These are phyloP conservation scores for Aspergillus sparsus DNA, from an alignment of 495 filamentous ascomycete species.

Conservation along the genomic window DNA sequence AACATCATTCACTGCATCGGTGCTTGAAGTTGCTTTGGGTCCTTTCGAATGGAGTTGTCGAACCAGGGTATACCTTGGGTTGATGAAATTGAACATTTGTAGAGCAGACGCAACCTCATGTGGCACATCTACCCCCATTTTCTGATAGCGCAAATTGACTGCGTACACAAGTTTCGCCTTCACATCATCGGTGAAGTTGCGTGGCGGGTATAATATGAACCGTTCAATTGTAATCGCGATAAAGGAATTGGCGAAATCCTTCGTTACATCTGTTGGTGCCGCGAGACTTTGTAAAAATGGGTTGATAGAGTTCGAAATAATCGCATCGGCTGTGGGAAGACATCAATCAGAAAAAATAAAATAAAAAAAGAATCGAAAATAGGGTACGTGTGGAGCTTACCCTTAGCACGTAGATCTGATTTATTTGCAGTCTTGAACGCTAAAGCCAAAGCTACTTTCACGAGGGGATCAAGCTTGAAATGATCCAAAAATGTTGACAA, in stretches of 20 bases:
- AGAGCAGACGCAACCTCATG: constrained; percentile 72
- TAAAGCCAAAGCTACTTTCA: constrained; percentile 84
- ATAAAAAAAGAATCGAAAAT: constrained; percentile 9
- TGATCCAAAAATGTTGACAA: constrained; percentile 89
- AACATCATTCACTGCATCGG: constrained; percentile 59
- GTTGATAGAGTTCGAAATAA: constrained; percentile 70
- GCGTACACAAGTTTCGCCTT: constrained; percentile 68
- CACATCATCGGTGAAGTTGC: constrained; percentile 74
- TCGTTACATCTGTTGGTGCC: constrained; percentile 54
- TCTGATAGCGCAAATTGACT: constrained; percentile 66
- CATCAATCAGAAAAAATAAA: constrained; percentile 19
- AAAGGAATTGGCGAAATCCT: constrained; percentile 65
- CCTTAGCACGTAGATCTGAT: constrained; percentile 83
- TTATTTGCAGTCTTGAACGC: constrained; percentile 81
- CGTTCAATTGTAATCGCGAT: constrained; percentile 77
- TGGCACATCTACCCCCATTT: constrained; percentile 60
- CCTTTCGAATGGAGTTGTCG: constrained; percentile 77
- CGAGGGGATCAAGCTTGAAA: constrained; percentile 83
- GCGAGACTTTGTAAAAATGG: constrained; percentile 74
- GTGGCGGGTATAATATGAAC: constrained; percentile 78
- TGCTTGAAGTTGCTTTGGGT: constrained; percentile 55
- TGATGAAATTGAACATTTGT: constrained; percentile 69
- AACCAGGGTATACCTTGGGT: constrained; percentile 65
- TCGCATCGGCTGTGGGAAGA: constrained; percentile 66
- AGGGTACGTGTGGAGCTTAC: constrained; percentile 45